Base-by-base conservation (phyloP, 2,329 filamentous ascomycete genomes). In the Colletotrichum aenigma region DNA sequence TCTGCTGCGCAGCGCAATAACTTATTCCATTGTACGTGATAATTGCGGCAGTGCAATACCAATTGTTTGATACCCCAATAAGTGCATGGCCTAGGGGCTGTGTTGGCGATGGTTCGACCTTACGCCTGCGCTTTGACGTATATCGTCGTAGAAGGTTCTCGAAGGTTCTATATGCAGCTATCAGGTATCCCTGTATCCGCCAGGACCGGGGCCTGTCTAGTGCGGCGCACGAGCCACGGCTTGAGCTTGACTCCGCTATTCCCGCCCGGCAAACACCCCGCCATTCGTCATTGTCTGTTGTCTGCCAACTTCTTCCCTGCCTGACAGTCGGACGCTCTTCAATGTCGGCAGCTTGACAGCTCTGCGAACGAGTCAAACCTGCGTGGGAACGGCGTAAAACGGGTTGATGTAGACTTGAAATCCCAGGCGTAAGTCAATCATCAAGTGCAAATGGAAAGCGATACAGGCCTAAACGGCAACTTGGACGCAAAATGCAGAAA, bases 111-210 rank as follows among this genome's bases (percentile, higher is more conserved):
- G 26, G 21, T 26, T 28, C 9, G n/a, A 52, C 48, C 21, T 43
- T 10, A 21, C 15, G n/a, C 32, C 24, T 34, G 7, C n/a, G 15
- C 28, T 62, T n/a, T 48, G 38, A 32, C 16, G 58, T 43, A 69
- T 60, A 66, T 52, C 43, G 36, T 43, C 24, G 74, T 79, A 61
- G 82, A 84, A 83, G 78, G 70, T 84, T 83, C 81, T 78, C 79
- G 82, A 82, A 83, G 77, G 60, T 84, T 83, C 81, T 18, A 62
- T 34, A 61, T 30, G n/a, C 48, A 38, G 48, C 12, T 62, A 65
- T 18, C 38, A 65, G 48, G 24, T 26, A 73, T 32, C n/a, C 21
- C 21, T 18, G 32, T 26, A 24, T 9, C 28, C 26, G 30, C 64
- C 48, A 24, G 62, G 64, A 55, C 65, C 28, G 62, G 55, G 62